Conservation (phyloP, 352 stramenopile species). For the Aphanomyces stellatus region DNA sequence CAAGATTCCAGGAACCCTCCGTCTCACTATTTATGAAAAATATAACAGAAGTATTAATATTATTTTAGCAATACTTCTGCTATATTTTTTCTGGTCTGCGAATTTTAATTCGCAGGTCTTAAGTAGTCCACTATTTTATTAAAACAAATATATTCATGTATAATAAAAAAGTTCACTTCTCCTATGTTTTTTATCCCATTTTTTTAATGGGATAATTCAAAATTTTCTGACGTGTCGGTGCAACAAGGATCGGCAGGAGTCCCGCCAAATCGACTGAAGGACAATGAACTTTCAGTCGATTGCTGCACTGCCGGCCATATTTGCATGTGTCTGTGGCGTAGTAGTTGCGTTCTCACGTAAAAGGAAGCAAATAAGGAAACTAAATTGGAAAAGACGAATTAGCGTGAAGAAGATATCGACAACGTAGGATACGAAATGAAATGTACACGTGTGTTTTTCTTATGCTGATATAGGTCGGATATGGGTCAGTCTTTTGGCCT, state of each 20-base stretch:
- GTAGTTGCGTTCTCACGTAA: constrained; percentile 16
- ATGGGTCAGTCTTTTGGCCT: constrained; percentile 76
- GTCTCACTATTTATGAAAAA: neutral
- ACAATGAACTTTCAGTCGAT: no score
- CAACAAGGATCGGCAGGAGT: no score
- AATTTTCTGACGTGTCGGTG: no score
- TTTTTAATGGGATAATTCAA: no score
- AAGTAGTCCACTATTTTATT: no score
- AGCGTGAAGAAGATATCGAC: constrained; percentile 84
- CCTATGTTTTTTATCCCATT: no score
- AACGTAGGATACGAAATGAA: constrained; percentile 40
- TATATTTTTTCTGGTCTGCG: neutral
- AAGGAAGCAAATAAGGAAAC: constrained; percentile 57
- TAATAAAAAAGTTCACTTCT: no score
- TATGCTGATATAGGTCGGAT: constrained; percentile 44
- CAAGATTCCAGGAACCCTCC: no score
- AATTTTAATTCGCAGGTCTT: no score
- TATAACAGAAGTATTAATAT: neutral
- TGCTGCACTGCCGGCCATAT: neutral
- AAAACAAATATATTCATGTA: no score
- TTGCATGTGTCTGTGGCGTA: constrained; percentile 10
- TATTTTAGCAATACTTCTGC: neutral
- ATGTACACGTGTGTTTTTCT: neutral
- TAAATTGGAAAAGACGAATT: constrained; percentile 58
- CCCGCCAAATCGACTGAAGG: no score